Evolutionary conservation across 176 grass and related monocot genomes (phyloP), one percentile per base, ranked within the genome.

Genomic region (Avena eriantha): DNA sequence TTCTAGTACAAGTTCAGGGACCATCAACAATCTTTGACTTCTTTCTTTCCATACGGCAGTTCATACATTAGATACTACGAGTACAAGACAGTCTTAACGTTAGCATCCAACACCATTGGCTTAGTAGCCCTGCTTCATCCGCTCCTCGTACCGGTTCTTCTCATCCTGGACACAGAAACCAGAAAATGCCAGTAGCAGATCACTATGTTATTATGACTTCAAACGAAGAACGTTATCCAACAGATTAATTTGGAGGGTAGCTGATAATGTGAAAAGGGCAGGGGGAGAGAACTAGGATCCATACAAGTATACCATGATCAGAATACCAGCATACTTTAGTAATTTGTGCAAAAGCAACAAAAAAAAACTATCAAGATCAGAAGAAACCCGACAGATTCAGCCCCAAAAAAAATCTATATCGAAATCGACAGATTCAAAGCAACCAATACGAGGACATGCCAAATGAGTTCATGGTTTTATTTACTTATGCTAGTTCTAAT

Each of bases 51-150:
- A 41, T 26, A 33, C 33, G 36, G 5, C 15, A 33, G 79, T 49
- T 76, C 78, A 29, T 33, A 2, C 47, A 43, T 76, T 2, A 15
- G 33, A 54, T 61, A 29, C 29, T 29, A 29, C 29, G 29, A 29
- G 29, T 29, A 46, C 8, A 77, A 45, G 4, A 39, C 21, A 9
- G 48, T 21, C 75, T 80, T 17, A 19, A 14, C 10, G 10, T 56
- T 31, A 29, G 4, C 49, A 49, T 55, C 22, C 11, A 54, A 18
- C 71, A 48, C 59, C 46, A n/a, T 58, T 56, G 60, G 53, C 26
- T 46, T 88, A 88, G 86, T 88, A 88, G 8, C 80, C 80, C 72
- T 83, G 86, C 80, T 83, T 88, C 72, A 34, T 7, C 80, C 86
- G 77, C 48, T 83, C 81, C 57, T 90, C 89, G 2, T 21, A 50